Percentiles rank a stretch among this genome's conserved stretches.
phyloP scores from a whole-genome alignment of 768 basidiomycete species.

The Mycena galopus region DNA sequence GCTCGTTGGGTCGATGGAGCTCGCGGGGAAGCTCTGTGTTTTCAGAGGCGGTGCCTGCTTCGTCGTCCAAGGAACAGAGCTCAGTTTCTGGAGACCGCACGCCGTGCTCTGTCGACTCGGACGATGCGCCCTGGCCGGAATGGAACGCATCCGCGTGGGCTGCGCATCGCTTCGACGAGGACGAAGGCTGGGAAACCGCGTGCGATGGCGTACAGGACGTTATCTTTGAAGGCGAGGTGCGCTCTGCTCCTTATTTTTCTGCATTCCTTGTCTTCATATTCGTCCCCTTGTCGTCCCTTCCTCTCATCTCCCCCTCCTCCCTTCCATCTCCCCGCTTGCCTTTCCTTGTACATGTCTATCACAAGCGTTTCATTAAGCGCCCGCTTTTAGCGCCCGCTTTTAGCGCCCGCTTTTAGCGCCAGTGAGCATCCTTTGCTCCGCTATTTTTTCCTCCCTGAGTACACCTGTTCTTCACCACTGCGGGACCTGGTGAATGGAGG shows the following conservation, averaged over 20 bases:
- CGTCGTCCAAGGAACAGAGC: constrained; percentile 63
- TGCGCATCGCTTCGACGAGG: constrained; percentile 11
- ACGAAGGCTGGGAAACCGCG: constrained; percentile 23
- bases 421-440: too few species aligned
- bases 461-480: too few species aligned
- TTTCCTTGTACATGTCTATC: too few species aligned
- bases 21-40: too few species aligned
- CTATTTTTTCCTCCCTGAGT: too few species aligned
- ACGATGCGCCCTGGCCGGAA: neutral
- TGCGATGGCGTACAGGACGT: constrained; percentile 63
- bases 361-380: too few species aligned
- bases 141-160: neutral
- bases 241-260: neutral
- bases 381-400: too few species aligned
- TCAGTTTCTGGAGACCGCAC: constrained; percentile 33
- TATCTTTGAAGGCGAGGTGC: constrained; percentile 63
- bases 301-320: neutral
- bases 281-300: neutral
- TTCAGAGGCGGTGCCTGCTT: constrained; percentile 53
- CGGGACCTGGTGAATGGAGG: too few species aligned
- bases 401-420: too few species aligned
- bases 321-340: too few species aligned
- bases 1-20: too few species aligned
- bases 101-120: neutral
- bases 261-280: neutral